phyloP scores from a whole-genome alignment of 1,284 basidiomycete species.

The Rhodotorula sp. region DNA sequence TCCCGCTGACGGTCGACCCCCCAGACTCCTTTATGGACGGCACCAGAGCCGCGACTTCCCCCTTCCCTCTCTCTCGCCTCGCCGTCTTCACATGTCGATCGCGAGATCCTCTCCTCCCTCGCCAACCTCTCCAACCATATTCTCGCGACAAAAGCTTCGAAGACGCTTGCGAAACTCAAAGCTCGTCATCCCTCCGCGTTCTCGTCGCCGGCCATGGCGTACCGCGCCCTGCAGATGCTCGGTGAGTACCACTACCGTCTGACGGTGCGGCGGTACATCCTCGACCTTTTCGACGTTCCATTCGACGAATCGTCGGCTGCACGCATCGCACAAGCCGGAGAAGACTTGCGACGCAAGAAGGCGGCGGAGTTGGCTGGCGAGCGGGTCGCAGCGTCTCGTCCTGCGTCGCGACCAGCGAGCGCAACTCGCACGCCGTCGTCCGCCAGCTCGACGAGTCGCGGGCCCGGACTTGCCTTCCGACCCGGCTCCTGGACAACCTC shows the following conservation, averaged over 20 bases:
- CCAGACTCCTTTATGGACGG: conserved; percentile 75
- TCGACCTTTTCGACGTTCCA: conserved; percentile 81
- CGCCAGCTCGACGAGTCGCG: neutral
- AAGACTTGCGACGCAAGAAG: conserved; percentile 1
- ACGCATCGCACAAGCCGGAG: conserved; percentile 11
- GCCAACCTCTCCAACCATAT: conserved; percentile 95
- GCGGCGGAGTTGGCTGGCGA: neutral
- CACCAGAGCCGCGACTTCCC: conserved; percentile 51
- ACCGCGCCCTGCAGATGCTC: conserved; percentile 77
- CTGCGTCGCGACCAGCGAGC: neutral
- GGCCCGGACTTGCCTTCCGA: neutral
- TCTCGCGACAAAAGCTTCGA: conserved; percentile 86
- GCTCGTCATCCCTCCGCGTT: conserved; percentile 66
- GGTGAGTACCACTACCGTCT: conserved; percentile 84
- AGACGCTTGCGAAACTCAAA: conserved; percentile 78
- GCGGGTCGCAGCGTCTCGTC: neutral
- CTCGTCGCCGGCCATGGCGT: conserved; percentile 70
- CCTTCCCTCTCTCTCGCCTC: conserved; percentile 56
- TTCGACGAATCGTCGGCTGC: neutral
- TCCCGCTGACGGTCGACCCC: neutral
- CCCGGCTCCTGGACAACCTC: neutral
- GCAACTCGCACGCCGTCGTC: neutral
- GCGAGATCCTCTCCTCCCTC: conserved; percentile 83
- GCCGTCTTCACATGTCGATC: conserved; percentile 67
- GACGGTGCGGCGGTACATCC: conserved; percentile 83